Conservation (phyloP, 345 rosid species). For the Populus euphratica region DNA sequence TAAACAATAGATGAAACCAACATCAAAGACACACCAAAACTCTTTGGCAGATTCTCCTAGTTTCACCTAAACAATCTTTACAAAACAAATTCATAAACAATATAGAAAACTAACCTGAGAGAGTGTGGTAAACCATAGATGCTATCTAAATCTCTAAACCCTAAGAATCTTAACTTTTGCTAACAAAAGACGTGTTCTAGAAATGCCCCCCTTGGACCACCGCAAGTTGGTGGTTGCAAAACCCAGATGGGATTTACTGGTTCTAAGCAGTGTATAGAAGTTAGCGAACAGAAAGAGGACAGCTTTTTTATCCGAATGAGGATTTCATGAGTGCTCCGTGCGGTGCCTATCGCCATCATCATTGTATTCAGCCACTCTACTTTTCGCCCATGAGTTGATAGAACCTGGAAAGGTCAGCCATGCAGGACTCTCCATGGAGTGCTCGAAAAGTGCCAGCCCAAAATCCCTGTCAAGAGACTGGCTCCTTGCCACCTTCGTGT, state of each 20-base stretch:
- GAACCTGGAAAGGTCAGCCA: not conserved
- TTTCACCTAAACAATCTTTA: too few relatives aligned
- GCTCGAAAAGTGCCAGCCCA: too few relatives aligned
- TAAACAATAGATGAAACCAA: too few relatives aligned
- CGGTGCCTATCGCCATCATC: not conserved
- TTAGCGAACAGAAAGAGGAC: not conserved
- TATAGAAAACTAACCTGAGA: too few relatives aligned
- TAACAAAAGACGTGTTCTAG: not conserved
- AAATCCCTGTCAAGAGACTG: too few relatives aligned
- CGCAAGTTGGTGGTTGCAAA: not conserved
- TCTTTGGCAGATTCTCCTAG: too few relatives aligned
- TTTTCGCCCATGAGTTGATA: not conserved
- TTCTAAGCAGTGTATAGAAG: constrained; percentile 1
- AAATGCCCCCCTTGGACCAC: constrained; percentile 6
- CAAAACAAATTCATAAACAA: too few relatives aligned
- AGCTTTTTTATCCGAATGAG: not conserved
- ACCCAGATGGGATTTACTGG: not conserved
- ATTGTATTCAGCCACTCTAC: not conserved
- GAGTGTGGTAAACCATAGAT: too few relatives aligned
- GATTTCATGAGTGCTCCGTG: not conserved
- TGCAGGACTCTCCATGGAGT: not conserved
- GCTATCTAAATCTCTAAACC: too few relatives aligned
- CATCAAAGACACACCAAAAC: too few relatives aligned
- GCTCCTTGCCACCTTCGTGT: too few relatives aligned
- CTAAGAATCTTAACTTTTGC: too few relatives aligned